Percentiles rank a stretch among this genome's conserved stretches.
Conservation (phyloP, 1,284 basidiomycete species). For the Marasmius tenuissimus region DNA sequence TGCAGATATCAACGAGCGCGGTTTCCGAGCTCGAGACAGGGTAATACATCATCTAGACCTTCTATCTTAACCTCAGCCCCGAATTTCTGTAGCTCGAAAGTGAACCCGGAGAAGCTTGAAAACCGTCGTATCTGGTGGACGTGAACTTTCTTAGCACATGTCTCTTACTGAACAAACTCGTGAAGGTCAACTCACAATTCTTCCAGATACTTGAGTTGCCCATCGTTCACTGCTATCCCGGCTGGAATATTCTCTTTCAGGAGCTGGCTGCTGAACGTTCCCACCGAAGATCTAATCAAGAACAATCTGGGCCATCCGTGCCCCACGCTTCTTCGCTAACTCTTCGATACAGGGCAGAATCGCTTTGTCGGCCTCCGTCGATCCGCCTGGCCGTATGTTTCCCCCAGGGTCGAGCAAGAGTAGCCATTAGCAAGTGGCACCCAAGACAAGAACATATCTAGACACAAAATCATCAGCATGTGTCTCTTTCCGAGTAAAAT, state of each 20-base stretch:
- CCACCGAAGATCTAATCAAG: constrained; percentile 15
- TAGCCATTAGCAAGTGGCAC: too few species aligned
- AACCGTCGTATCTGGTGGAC: neutral
- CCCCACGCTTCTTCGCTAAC: neutral
- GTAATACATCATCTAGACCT: too few species aligned
- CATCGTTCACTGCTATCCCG: constrained; percentile 19
- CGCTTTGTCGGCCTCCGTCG: constrained; percentile 1
- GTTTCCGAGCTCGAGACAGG: too few species aligned
- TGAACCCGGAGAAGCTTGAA: neutral
- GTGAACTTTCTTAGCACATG: neutral
- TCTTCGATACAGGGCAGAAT: constrained; percentile 6
- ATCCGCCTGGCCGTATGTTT: neutral
- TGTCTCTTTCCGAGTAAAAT: too few species aligned
- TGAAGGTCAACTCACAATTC: constrained; percentile 20
- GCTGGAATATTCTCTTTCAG: constrained; percentile 22
- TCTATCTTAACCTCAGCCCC: too few species aligned
- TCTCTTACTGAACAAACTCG: neutral
- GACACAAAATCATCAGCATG: too few species aligned
- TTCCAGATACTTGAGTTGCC: constrained; percentile 29
- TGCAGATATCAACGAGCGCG: too few species aligned
- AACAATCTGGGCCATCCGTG: constrained; percentile 9
- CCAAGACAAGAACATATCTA: too few species aligned
- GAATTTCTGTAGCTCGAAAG: too few species aligned
- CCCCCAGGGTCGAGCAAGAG: too few species aligned
- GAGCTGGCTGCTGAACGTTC: constrained; percentile 21